These are phyloP conservation scores for Dryas alaskensis DNA, from an alignment of 306 rosid genomes.

Conservation along the genomic window DNA sequence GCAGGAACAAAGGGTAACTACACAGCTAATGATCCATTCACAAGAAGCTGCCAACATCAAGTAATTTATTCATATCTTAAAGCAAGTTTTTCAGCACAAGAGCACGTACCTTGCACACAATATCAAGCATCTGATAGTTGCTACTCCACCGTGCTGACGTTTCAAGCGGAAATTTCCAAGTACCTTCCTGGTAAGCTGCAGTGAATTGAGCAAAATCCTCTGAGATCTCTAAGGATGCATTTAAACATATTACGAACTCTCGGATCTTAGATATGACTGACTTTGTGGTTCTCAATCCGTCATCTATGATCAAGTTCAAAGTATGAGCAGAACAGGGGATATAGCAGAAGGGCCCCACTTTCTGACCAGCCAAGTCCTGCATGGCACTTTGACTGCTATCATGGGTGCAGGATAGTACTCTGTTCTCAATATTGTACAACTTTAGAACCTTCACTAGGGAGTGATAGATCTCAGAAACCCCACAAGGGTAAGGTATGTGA, in stretches of 20 bases:
- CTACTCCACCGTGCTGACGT: conserved; percentile 91
- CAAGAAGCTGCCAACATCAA: neutral
- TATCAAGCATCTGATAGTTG: conserved; percentile 89
- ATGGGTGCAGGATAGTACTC: conserved; percentile 89
- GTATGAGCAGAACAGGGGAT: conserved; percentile 91
- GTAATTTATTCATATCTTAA: neutral
- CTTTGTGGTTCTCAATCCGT: conserved; percentile 69
- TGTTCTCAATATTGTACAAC: conserved; percentile 69
- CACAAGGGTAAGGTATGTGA: conserved; percentile 78
- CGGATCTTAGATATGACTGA: conserved; percentile 65
- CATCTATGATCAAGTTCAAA: conserved; percentile 79
- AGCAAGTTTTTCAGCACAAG: conserved; percentile 12
- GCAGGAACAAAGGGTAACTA: neutral
- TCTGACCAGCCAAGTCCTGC: conserved; percentile 67
- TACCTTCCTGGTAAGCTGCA: conserved; percentile 77
- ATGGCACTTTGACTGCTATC: conserved; percentile 70
- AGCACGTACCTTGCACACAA: conserved; percentile 72
- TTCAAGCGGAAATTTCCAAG: conserved; percentile 92
- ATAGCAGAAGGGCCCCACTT: conserved; percentile 79
- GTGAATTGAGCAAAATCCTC: conserved; percentile 74
- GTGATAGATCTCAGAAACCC: conserved; percentile 65
- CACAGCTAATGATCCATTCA: neutral
- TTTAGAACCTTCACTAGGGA: conserved; percentile 68
- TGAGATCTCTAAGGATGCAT: conserved; percentile 63
- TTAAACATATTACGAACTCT: conserved; percentile 71